Evolutionary conservation across 805 yeast genomes (phyloP), one percentile per base, ranked within the genome.

Genomic region (Metschnikowia amazonensis): DNA sequence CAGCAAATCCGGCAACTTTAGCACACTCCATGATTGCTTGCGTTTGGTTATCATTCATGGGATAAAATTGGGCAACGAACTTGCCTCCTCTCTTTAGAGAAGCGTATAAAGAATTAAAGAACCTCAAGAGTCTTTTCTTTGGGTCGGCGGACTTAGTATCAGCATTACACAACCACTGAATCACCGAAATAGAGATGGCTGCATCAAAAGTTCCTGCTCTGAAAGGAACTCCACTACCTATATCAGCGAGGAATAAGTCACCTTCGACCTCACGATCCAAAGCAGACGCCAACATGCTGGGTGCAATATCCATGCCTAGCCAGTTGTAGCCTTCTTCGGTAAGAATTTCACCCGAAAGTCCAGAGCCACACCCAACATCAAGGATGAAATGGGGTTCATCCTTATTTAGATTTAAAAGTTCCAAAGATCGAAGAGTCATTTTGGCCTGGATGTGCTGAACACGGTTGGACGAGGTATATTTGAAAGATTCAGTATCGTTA

Each of bases 361-460:
- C 98, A 0, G 97, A 89, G 2, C 99, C 99, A 72, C 98, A 94
- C 13, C 99, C 99, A 29, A 94, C 77, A 75, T 94, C 99, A 16
- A 94, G 76, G 9, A 94, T 63, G 57, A 82, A 83, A 55, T 87
- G 85, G 13, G 81, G 75, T 25, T 68, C 71, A 1, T 80, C 79
- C 21, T 52, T 42, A 25, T 86, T 84, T 32, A 94, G 67, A 62
- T 89, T 87, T 46, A 94, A 69, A 30, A 94, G 72, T 57, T 94
- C 99, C 38, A 94, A 70, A 0, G 98, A 96, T 57, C 99, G 76
- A 36, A 92, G 74, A 0, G 99, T 89, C 99, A 94, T 94, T 63
- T 88, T 86, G 2, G 98, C 98, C 67, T 94, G 99, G 59, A 94
- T 94, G 62, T 90, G 97, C 70, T 94, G 99, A 41, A 94, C 97